phyloP scores from a whole-genome alignment of 805 yeast species.

The Teunomyces kruisii region DNA sequence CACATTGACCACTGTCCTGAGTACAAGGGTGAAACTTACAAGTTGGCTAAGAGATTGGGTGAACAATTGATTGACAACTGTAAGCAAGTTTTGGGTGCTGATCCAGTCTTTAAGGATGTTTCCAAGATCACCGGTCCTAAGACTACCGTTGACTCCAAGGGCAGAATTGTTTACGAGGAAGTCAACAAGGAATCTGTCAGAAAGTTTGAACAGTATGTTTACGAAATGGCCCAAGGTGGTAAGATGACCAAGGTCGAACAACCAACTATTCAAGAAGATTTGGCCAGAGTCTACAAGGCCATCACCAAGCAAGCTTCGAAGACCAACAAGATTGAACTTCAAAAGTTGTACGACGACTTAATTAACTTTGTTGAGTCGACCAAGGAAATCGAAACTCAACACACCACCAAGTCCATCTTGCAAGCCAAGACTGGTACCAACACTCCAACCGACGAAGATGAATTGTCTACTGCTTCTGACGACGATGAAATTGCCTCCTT shows the following conservation, averaged over 20 bases:
- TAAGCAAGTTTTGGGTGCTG: slow-evolving; percentile 72
- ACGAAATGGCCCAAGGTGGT: slow-evolving; percentile 96
- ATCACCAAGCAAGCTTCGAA: slow-evolving; percentile 70
- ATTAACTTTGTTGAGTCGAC: slow-evolving; percentile 66
- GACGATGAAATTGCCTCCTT: slow-evolving; percentile 86
- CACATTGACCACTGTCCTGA: slow-evolving; percentile 78
- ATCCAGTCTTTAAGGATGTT: slow-evolving; percentile 95
- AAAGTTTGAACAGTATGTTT: slow-evolving; percentile 92
- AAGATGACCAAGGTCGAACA: slow-evolving; percentile 67
- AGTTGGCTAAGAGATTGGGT: slow-evolving; percentile 86
- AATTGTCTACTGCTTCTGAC: slow-evolving; percentile 49
- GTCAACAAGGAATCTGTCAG: slow-evolving; percentile 86
- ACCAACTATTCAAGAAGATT: slow-evolving; percentile 82
- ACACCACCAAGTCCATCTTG: slow-evolving; percentile 55
- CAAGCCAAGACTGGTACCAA: slow-evolving; percentile 45
- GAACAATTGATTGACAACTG: slow-evolving; percentile 94
- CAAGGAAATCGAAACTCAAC: slow-evolving; percentile 68
- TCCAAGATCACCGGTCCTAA: slow-evolving; percentile 93
- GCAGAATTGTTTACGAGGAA: slow-evolving; percentile 83
- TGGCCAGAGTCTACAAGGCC: slow-evolving; percentile 78
- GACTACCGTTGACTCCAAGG: slow-evolving; percentile 83
- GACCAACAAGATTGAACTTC: slow-evolving; percentile 65
- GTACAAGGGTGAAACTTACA: slow-evolving; percentile 86
- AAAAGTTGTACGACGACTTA: slow-evolving; percentile 67
- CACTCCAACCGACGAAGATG: slow-evolving; percentile 33